Evolutionary conservation across 768 basidiomycete genomes (phyloP), one percentile per base, ranked within the genome.

Genomic region (Sarcodon sp.): DNA sequence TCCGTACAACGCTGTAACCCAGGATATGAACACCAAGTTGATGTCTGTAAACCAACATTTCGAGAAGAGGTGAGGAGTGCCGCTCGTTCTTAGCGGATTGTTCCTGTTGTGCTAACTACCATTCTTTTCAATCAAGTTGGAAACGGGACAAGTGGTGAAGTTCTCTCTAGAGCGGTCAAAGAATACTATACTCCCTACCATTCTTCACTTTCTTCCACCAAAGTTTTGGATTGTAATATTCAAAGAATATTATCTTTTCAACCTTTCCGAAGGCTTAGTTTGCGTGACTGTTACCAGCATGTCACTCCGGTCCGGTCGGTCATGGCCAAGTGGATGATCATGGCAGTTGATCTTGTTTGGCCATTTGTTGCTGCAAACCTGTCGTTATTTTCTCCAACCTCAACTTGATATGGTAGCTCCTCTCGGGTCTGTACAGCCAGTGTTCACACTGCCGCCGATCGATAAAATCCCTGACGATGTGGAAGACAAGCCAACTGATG

Each of bases 1-100:
- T 16, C 90, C 90, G n/a, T 92, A 87, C 86, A 87, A 87, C 66
- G 72, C 76, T 49, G 74, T 91, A 60, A 72, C 85, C 61, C 79
- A 73, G 35, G 71, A 82, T 58, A 79, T 91, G 64, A 76, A 76
- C 54, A 85, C 75, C 47, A 90, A 90, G 66, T 39, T 90, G 51
- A 57, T 79, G 60, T 61, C 72, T 39, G 75, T 86, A 35, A 79
- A 81, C 67, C 79, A 83, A 60, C 81, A 77, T 55, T 87, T 89
- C 55, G 73, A 81, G 7, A 83, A 79, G 69, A 77, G 71, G 87
- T 83, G 43, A 48, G 78, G 62, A 18, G 47, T 32, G 49, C 45
- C 1, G 43, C 7, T 37, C 8, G 35, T 36, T 39, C n/a, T 47
- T 31, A 7, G 15, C 47, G 13, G 8, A 18, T 35, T 8, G 15